These are phyloP conservation scores for Plasmodium vivax DNA, from an alignment of 169 alveolate genomes.

Conservation along the genomic window DNA sequence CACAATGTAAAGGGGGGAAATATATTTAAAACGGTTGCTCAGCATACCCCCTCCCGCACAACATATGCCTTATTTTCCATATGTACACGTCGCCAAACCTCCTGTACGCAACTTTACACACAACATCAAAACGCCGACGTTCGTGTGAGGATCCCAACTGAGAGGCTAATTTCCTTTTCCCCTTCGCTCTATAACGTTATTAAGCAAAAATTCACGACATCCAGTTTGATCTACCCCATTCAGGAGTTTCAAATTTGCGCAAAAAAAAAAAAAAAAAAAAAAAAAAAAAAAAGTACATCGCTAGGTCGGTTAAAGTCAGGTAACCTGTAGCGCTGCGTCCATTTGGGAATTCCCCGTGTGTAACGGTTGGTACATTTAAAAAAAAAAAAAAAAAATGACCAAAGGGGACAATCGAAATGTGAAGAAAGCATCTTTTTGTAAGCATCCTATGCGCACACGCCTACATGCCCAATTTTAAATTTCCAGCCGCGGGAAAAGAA, in stretches of 20 bases:
- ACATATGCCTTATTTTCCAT: neutral
- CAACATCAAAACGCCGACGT: neutral
- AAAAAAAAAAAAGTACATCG: neutral
- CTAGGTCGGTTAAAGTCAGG: neutral
- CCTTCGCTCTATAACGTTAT: neutral
- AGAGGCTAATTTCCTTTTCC: neutral
- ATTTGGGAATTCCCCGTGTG: neutral
- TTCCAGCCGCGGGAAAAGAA: neutral
- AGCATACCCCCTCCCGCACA: neutral
- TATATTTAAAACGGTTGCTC: neutral
- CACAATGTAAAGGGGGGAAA: neutral
- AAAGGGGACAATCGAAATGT: neutral
- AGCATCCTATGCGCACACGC: neutral
- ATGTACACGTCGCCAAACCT: neutral
- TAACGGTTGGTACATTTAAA: neutral
- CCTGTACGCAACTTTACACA: neutral
- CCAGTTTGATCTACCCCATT: neutral
- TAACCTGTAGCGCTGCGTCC: neutral
- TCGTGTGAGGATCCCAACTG: neutral
- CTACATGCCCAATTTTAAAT: neutral
- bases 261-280: neutral
- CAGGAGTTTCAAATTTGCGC: neutral
- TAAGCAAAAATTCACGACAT: neutral
- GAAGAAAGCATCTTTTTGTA: neutral
- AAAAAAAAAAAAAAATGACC: neutral